These are phyloP conservation scores for Chloropicon primus DNA, from an alignment of 139 green algal genomes.

Conservation along the genomic window DNA sequence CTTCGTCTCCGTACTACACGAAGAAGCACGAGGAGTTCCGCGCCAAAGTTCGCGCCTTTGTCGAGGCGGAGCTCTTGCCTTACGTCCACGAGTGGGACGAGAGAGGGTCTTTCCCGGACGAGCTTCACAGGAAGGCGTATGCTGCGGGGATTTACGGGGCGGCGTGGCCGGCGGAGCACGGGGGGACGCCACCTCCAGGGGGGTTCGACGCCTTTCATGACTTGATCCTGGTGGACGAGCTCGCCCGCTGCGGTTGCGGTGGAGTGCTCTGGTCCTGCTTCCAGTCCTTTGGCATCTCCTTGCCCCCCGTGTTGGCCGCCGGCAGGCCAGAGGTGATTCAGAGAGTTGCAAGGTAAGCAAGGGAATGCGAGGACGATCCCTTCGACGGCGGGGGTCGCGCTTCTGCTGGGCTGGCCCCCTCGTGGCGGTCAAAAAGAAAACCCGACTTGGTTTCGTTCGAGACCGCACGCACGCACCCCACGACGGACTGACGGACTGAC, in stretches of 20 bases:
- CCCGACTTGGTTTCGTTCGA: too few species aligned
- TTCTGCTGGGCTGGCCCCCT: too few species aligned
- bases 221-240: conserved; percentile 13
- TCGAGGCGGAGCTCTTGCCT: background rate
- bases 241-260: conserved; percentile 1
- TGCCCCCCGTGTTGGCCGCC: conserved; percentile 9
- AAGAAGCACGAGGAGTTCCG: conserved; percentile 11
- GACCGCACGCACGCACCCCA: too few species aligned
- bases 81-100: conserved; percentile 3
- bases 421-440: too few species aligned
- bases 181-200: background rate
- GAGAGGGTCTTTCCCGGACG: background rate
- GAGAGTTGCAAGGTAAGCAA: background rate
- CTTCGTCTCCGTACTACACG: conserved; percentile 14
- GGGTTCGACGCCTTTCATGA: conserved; percentile 20
- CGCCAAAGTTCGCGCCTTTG: conserved; percentile 1
- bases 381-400: too few species aligned
- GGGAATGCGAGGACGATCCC: too few species aligned
- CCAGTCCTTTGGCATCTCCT: background rate
- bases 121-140: conserved; percentile 2
- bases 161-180: conserved; percentile 8
- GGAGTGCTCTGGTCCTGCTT: conserved; percentile 2
- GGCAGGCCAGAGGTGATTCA: background rate
- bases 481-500: too few species aligned
- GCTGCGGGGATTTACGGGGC: background rate